Conservation (phyloP, 352 stramenopile genomes). For the Phytophthora pini region DNA sequence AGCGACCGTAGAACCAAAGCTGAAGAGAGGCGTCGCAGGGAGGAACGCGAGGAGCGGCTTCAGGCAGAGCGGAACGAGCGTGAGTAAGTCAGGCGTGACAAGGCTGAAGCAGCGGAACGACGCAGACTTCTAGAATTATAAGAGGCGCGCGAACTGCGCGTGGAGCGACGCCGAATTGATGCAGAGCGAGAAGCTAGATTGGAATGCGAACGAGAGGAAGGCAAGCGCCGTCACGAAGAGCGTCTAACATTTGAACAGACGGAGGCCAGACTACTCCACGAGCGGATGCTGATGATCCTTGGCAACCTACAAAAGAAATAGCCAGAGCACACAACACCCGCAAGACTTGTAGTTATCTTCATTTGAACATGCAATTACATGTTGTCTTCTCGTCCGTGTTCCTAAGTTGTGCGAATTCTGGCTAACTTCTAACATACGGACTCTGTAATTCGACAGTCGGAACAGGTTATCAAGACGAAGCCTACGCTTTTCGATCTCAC, state of each 20-base stretch:
- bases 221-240: neutral
- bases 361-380: neutral
- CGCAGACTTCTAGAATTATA: neutral
- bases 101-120: neutral
- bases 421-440: conserved; percentile 2
- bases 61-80: neutral
- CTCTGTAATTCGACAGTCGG: neutral
- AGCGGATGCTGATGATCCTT: neutral
- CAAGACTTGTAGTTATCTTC: too few species aligned
- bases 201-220: neutral
- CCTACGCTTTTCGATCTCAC: neutral
- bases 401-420: conserved; percentile 1
- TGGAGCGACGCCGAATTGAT: neutral
- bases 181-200: neutral
- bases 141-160: neutral
- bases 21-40: neutral
- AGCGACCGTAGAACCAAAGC: neutral
- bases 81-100: neutral
- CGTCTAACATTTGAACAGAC: neutral
- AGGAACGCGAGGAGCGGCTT: neutral
- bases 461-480: conserved; percentile 6
- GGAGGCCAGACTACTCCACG: neutral
- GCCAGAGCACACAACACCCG: neutral
- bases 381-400: neutral
- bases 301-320: neutral